These are phyloP conservation scores for Spathaspora gorwiae DNA, from an alignment of 805 yeast species.

Conservation along the genomic window DNA sequence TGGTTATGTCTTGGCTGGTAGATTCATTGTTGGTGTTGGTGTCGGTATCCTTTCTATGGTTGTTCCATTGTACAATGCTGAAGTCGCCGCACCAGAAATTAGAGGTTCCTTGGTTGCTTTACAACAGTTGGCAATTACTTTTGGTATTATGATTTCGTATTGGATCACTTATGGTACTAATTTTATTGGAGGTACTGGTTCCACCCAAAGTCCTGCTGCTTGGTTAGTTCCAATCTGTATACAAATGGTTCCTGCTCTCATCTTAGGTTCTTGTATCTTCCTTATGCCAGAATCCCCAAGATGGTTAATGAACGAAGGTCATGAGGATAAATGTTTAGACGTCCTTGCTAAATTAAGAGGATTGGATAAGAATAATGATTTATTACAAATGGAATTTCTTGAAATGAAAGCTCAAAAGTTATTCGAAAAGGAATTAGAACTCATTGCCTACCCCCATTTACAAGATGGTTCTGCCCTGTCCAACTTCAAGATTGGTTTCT, in stretches of 20 bases:
- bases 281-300: constrained; percentile 52
- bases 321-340: constrained; percentile 48
- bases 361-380: constrained; percentile 19
- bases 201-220: constrained; percentile 16
- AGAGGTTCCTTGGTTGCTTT: constrained; percentile 66
- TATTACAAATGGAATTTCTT: constrained; percentile 11
- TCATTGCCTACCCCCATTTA: constrained; percentile 2
- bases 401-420: constrained; percentile 12
- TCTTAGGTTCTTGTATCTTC: constrained; percentile 35
- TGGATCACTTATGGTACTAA: constrained; percentile 73
- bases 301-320: constrained; percentile 46
- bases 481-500: constrained; percentile 17
- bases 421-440: constrained; percentile 10
- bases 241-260: constrained; percentile 45
- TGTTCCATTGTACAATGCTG: constrained; percentile 79
- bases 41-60: constrained; percentile 73
- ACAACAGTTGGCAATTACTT: constrained; percentile 62
- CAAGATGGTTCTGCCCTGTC: constrained; percentile 4
- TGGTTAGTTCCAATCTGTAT: constrained; percentile 46
- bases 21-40: constrained; percentile 70
- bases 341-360: constrained; percentile 34
- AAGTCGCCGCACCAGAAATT: constrained; percentile 52
- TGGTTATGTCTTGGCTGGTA: constrained; percentile 66
- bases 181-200: constrained; percentile 43
- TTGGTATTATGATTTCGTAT: constrained; percentile 69